Percentiles rank a stretch among this genome's conserved stretches.
These are phyloP conservation scores for Westerdykella ornata DNA, from an alignment of 2,329 filamentous ascomycete species.

Conservation along the genomic window DNA sequence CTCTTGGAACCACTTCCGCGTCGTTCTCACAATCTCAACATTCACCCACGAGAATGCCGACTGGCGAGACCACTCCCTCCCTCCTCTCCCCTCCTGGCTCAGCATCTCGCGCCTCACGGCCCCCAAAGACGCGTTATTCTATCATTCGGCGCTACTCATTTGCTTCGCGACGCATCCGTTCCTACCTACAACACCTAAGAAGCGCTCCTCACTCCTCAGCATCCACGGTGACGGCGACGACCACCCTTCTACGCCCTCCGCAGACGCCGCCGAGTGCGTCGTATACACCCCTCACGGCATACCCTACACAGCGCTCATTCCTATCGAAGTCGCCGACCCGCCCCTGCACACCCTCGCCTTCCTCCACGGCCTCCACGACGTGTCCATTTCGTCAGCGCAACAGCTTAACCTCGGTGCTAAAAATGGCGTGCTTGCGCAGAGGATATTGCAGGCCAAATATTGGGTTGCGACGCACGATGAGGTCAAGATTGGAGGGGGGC, in stretches of 20 bases:
- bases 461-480: conserved; percentile 63
- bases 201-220: conserved; percentile 23
- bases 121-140: conserved; percentile 51
- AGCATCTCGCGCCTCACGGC: conserved; percentile 53
- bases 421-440: conserved; percentile 54
- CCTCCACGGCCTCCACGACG: conserved; percentile 59
- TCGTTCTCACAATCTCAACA: conserved; percentile 46
- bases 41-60: conserved; percentile 39
- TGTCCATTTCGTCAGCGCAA: conserved; percentile 45
- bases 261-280: conserved; percentile 47
- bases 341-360: conserved; percentile 51
- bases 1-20: conserved; percentile 55
- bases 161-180: conserved; percentile 43
- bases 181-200: conserved; percentile 23
- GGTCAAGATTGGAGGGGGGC: conserved; percentile 52
- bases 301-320: conserved; percentile 40
- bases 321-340: conserved; percentile 42
- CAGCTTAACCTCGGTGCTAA: conserved; percentile 59
- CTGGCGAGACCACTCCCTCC: conserved; percentile 43
- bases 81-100: conserved; percentile 54
- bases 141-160: conserved; percentile 53
- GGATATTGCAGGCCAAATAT: conserved; percentile 50
- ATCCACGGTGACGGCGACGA: conserved; percentile 26
- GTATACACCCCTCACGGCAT: conserved; percentile 62
- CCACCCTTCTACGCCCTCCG: conserved; percentile 3